Percentiles rank a stretch among this genome's conserved stretches.
These are phyloP conservation scores for Carex parvula DNA, from an alignment of 176 grass and related monocot species.

Conservation along the genomic window DNA sequence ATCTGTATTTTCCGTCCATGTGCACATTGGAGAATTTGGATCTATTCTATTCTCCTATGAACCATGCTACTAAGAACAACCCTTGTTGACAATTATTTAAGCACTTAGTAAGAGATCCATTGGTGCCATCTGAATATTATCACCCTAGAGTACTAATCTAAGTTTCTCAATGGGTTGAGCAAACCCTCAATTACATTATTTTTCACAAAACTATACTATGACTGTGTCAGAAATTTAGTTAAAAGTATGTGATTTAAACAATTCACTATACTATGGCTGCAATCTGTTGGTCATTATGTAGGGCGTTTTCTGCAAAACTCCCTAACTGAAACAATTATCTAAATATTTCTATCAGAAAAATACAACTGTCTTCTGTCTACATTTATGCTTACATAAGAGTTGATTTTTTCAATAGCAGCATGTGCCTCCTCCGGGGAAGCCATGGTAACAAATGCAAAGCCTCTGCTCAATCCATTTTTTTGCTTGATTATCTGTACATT, in stretches of 20 bases:
- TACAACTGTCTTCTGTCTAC: background rate
- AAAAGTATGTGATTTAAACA: background rate
- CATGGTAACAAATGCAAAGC: conserved; percentile 33
- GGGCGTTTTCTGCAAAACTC: background rate
- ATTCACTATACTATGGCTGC: background rate
- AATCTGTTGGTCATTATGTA: background rate
- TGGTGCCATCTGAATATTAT: no score
- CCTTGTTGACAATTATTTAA: background rate
- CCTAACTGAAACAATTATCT: background rate
- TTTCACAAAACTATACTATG: background rate
- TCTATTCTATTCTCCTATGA: background rate
- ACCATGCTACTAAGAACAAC: background rate
- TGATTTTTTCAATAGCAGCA: conserved; percentile 28
- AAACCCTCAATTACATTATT: background rate
- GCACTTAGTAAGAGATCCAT: no score
- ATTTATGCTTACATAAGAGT: conserved; percentile 32
- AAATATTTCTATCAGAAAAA: background rate
- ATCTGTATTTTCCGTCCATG: background rate
- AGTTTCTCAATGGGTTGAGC: background rate
- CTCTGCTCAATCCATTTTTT: conserved; percentile 35
- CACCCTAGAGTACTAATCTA: no score
- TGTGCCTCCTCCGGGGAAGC: conserved; percentile 33
- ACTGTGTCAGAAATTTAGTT: background rate
- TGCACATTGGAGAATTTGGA: background rate
- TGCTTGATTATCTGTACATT: conserved; percentile 41